Evolutionary conservation across 2,329 filamentous ascomycete genomes (phyloP), one percentile per base, ranked within the genome.

Genomic region (Ophiocordyceps robertsii): DNA sequence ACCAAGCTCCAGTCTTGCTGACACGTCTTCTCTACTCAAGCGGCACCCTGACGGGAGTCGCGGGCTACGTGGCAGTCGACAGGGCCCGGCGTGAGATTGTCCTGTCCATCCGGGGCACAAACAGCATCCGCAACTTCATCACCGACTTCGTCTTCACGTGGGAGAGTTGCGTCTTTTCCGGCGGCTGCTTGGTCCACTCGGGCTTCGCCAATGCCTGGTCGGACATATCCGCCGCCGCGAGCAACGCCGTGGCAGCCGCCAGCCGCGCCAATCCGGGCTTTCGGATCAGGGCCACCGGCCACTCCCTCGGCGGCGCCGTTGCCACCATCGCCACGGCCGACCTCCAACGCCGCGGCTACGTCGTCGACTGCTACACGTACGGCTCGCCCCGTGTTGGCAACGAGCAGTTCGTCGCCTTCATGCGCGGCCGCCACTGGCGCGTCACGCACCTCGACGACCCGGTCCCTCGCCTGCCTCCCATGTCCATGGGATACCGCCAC

Each of bases 391-490:
- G 80, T 38, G 68, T 80, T 16, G 82, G 79, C 46, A 79, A 82
- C 57, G 52, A 56, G 3, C 65, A 57, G 16, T 68, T 82, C 44
- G 69, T 68, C 42, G 54, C 64, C 41, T 80, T 68, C 53, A 63
- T 84, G 46, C 68, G 73, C 42, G 55, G 55, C 43, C 38, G 38
- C 8, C 71, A 75, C 48, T 80, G 69, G 62, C 77, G 82, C 47
- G 65, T 84, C 41, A 86, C 82, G 2, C 81, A 87, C 60, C 61
- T 60, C 36, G 64, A 72, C 50, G 84, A 88, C 56, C 77, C 80
- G 1, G 73, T 87, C 2, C 79, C 83, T 0, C 72, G 77, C 37
- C 66, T 88, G 32, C 82, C 82, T 1, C 73, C 79, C 11, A 60
- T 75, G 44, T 41, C 72, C 38, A 57, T 81, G 41, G 72, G 73